Evolutionary conservation across 2,329 filamentous ascomycete species (phyloP).

Genomic region (Samsoniella hepiali): DNA sequence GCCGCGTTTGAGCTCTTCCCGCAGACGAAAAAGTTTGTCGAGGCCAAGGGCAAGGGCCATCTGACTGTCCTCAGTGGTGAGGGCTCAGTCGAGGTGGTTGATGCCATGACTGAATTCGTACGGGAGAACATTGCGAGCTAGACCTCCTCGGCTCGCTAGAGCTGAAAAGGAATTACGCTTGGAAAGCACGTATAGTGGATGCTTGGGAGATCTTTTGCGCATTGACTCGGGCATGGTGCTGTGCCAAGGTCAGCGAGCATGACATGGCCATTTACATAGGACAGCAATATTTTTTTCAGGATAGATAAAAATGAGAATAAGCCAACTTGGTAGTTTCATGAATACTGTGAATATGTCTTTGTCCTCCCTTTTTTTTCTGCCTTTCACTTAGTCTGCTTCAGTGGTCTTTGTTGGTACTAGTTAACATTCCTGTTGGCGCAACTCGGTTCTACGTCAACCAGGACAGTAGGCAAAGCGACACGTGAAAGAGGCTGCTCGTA

Average conservation of each 20-base stretch:
- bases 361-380: too few relatives aligned
- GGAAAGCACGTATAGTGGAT: too few relatives aligned
- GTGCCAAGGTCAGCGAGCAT: not conserved
- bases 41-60: slow-evolving; percentile 10
- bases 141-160: not conserved
- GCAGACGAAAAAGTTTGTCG: slow-evolving; percentile 43
- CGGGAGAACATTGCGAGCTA: not conserved
- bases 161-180: too few relatives aligned
- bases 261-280: not conserved
- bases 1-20: slow-evolving; percentile 26
- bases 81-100: slow-evolving; percentile 4
- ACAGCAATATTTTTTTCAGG: not conserved
- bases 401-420: too few relatives aligned
- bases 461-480: too few relatives aligned
- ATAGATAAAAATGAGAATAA: not conserved
- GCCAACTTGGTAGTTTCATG: not conserved
- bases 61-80: slow-evolving; percentile 6
- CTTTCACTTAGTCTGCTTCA: too few relatives aligned
- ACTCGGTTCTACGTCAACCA: too few relatives aligned
- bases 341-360: too few relatives aligned
- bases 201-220: not conserved
- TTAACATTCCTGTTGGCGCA: too few relatives aligned
- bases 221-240: not conserved
- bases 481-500: too few relatives aligned
- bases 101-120: not conserved